These are phyloP conservation scores for Omphalotus olearius DNA, from an alignment of 1,284 basidiomycete species.

Conservation along the genomic window DNA sequence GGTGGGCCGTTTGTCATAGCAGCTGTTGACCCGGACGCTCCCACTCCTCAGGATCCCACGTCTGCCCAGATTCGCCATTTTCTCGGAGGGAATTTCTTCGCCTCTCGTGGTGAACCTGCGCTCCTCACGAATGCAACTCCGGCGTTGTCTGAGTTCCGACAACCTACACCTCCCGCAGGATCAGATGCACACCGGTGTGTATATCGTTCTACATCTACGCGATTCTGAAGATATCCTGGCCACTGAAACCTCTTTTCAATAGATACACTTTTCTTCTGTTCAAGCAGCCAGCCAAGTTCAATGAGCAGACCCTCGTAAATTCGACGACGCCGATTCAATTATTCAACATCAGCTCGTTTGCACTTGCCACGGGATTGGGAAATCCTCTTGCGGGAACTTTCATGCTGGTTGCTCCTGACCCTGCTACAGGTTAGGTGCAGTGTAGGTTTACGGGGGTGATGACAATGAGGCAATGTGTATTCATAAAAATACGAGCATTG, in stretches of 20 bases:
- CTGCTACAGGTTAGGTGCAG: too few relatives aligned
- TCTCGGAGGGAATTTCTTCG: slow-evolving; percentile 41
- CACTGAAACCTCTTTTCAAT: slow-evolving; percentile 6
- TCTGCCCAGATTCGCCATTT: slow-evolving; percentile 47
- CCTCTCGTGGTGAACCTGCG: slow-evolving; percentile 9
- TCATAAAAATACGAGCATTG: too few relatives aligned
- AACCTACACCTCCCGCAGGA: slow-evolving; percentile 49
- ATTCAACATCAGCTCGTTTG: slow-evolving; percentile 47
- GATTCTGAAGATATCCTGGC: slow-evolving; percentile 10
- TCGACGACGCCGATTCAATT: slow-evolving; percentile 29
- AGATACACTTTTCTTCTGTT: slow-evolving; percentile 46
- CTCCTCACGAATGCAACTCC: slow-evolving; percentile 37
- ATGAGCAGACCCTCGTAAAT: slow-evolving; percentile 37
- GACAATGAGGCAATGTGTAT: too few relatives aligned
- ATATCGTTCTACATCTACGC: background rate
- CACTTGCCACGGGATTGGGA: slow-evolving; percentile 33
- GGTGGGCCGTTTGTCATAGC: slow-evolving; percentile 43
- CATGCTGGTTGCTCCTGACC: slow-evolving; percentile 41
- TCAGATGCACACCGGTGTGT: slow-evolving; percentile 48
- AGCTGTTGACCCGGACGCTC: slow-evolving; percentile 47
- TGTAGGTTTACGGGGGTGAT: too few relatives aligned
- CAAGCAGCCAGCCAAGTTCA: slow-evolving; percentile 40
- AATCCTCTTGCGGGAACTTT: slow-evolving; percentile 46
- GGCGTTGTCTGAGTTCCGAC: slow-evolving; percentile 39
- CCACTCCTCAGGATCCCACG: slow-evolving; percentile 42